phyloP scores from a whole-genome alignment of 352 stramenopile species.

The Halophytophthora polymorphica region DNA sequence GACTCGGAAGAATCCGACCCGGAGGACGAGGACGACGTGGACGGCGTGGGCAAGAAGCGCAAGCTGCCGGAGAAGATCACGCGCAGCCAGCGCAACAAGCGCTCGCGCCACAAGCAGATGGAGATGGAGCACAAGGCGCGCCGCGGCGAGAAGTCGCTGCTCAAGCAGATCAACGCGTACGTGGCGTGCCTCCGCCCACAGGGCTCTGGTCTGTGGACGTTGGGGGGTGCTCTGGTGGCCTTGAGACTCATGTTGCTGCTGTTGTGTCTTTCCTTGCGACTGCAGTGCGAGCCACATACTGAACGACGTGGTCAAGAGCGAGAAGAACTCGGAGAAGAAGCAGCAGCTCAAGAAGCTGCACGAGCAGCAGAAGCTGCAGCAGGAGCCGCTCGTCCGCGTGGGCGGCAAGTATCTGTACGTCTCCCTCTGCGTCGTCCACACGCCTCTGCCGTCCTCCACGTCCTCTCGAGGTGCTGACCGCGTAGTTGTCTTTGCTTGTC shows the following conservation, averaged over 20 bases:
- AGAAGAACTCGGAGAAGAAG: constrained; percentile 65
- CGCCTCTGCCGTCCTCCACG: not conserved
- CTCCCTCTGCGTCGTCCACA: not conserved
- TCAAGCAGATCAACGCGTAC: constrained; percentile 88
- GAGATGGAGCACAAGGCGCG: constrained; percentile 62
- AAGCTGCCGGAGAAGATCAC: constrained; percentile 66
- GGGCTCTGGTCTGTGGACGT: no score
- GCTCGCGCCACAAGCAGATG: constrained; percentile 75
- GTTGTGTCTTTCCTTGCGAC: constrained; percentile 3
- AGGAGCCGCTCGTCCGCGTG: constrained; percentile 70
- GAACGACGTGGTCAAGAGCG: constrained; percentile 59
- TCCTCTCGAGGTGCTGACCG: not conserved
- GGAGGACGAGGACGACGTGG: constrained; percentile 37
- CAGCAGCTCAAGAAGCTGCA: constrained; percentile 75
- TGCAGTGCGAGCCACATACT: constrained; percentile 66
- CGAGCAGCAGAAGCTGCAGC: constrained; percentile 70
- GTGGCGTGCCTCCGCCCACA: constrained; percentile 10
- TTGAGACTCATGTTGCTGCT: not conserved
- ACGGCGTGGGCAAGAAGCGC: constrained; percentile 20
- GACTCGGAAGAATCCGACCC: constrained; percentile 38
- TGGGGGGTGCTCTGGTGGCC: no score
- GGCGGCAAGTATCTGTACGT: constrained; percentile 73
- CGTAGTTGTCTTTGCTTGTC: constrained; percentile 4
- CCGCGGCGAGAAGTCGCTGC: constrained; percentile 63
- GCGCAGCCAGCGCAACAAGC: constrained; percentile 73